Evolutionary conservation across 2,329 filamentous ascomycete genomes (phyloP).

Genomic region (Whalleya microplaca): DNA sequence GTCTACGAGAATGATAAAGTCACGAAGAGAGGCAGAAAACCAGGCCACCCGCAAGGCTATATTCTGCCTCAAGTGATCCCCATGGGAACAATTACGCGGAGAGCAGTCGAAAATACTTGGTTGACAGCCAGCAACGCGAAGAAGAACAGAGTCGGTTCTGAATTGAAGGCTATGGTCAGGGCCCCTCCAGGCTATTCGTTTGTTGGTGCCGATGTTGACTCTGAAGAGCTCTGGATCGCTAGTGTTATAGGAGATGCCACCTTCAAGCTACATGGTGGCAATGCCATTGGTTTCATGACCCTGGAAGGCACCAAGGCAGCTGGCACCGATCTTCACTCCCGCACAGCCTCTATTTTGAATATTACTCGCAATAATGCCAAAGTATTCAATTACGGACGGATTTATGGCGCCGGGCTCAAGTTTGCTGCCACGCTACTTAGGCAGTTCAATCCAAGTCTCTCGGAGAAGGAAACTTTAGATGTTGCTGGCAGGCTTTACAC

Average conservation of each 20-base stretch:
- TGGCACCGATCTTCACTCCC: constrained; percentile 91
- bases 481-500: constrained; percentile 82
- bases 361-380: constrained; percentile 96
- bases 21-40: constrained; percentile 23
- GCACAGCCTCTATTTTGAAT: constrained; percentile 87
- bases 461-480: constrained; percentile 75
- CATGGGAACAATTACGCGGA: constrained; percentile 95
- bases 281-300: constrained; percentile 99
- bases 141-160: constrained; percentile 91
- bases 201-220: constrained; percentile 96
- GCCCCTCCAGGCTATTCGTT: constrained; percentile 90
- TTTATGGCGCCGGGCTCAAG: constrained; percentile 95
- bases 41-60: constrained; percentile 61
- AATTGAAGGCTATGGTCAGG: constrained; percentile 95
- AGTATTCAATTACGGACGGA: constrained; percentile 97
- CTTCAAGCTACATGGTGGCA: constrained; percentile 93
- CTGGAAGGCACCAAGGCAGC: constrained; percentile 93
- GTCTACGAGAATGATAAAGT: constrained; percentile 74
- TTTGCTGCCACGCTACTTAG: constrained; percentile 89
- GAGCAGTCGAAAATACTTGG: constrained; percentile 98
- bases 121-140: constrained; percentile 97
- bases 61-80: constrained; percentile 96
- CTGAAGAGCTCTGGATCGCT: constrained; percentile 97
- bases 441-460: constrained; percentile 88
- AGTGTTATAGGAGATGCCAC: constrained; percentile 92